Evolutionary conservation across 208 protist genomes (phyloP).

Genomic region (Sergeia podlipaevii): DNA sequence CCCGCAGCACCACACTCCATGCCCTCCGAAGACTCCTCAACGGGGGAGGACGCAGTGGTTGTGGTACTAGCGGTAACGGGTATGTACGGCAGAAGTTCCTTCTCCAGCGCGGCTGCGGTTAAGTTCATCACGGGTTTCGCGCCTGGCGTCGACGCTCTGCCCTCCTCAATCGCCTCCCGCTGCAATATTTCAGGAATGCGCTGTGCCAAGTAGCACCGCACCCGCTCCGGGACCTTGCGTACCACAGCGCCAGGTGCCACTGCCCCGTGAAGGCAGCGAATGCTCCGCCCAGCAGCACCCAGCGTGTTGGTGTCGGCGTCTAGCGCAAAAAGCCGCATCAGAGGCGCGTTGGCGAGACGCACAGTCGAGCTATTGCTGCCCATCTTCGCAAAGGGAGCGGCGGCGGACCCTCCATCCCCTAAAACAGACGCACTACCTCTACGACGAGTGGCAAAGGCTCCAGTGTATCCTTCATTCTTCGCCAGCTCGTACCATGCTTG

Average conservation of each 20-base stretch:
- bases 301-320: conserved; percentile 1
- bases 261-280: conserved; percentile 48
- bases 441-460: conserved; percentile 21
- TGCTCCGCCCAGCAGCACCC: background rate
- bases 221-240: conserved; percentile 26
- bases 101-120: conserved; percentile 6
- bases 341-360: background rate
- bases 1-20: too few species aligned
- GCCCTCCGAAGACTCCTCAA: too few species aligned
- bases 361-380: background rate
- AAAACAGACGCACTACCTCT: too few species aligned
- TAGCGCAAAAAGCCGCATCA: background rate
- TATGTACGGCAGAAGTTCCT: conserved; percentile 29
- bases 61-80: conserved; percentile 23
- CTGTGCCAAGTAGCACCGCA: conserved; percentile 48
- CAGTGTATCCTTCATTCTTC: conserved; percentile 56
- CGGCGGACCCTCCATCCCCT: conserved; percentile 15
- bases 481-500: conserved; percentile 22
- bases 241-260: conserved; percentile 36
- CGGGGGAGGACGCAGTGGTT: too few species aligned
- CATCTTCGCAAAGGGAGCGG: background rate
- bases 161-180: conserved; percentile 16
- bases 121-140: background rate
- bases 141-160: too few species aligned
- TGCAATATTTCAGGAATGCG: conserved; percentile 33